Evolutionary conservation across 2,329 filamentous ascomycete genomes (phyloP), one percentile per base, ranked within the genome.

Genomic region (Ustilaginoidea virens): DNA sequence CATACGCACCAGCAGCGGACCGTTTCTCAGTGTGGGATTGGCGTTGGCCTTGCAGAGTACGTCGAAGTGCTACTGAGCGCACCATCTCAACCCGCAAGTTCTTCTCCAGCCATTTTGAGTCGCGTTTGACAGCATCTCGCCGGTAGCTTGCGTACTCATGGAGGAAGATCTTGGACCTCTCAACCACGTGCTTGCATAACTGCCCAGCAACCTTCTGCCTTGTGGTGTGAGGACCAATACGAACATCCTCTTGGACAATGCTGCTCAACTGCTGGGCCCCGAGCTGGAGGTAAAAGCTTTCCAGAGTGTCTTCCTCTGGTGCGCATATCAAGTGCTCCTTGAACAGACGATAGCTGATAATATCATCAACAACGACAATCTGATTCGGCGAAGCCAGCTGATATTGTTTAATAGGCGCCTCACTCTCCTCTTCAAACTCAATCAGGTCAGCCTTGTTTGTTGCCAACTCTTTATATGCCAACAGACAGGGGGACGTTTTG

Each of bases 71-170:
- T 29, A 98, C 76, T 1, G 76, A 77, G 15, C 74, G 74, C 7
- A 94, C 86, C 31, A 78, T 69, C 38, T 80, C 66, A 3, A 98
- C 81, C 0, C 60, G 63, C 10, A 98, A 58, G 39, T 92, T 80
- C 46, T 82, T 80, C 43, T 92, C 83, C 8, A 98, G 61, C 90
- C 90, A 98, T 41, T 79, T 81, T 5, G 74, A 68, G 48, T 96
- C 86, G 44, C 90, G 82, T 39, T 78, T 79, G 45, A 98, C 74
- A n/a, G 67, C 63, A 34, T 92, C 80, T 4, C 69, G 62, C 20
- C 74, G 69, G 46, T 87, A 79, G 43, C 81, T 64, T 15, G 60
- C 47, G 33, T 71, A 72, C 37, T 76, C 86, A 45, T 94, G 79
- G 17, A 98, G 60, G 50, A 96, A 98, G 16, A 98, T 66, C 38